Conservation (phyloP, 169 alveolate species). For the Cryptosporidium viatorum region DNA sequence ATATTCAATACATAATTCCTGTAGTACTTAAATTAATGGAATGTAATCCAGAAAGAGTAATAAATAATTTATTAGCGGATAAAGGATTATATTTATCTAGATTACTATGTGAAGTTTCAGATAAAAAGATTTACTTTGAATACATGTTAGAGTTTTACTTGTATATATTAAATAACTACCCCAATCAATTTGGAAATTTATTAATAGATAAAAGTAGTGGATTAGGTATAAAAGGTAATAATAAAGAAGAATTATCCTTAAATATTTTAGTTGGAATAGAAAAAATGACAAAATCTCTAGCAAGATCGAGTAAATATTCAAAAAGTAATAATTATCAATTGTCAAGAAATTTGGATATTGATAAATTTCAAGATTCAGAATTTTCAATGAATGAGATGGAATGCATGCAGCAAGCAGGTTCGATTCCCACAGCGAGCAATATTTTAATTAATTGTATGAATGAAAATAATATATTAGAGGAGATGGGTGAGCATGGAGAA, state of each 20-base stretch:
- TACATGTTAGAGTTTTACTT: constrained; percentile 40
- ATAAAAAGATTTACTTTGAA: background rate
- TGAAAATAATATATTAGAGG: background rate
- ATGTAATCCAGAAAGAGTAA: constrained; percentile 25
- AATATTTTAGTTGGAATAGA: constrained; percentile 41
- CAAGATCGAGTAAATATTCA: background rate
- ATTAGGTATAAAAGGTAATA: background rate
- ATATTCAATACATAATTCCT: constrained; percentile 8
- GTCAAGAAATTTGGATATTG: background rate
- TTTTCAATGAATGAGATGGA: background rate
- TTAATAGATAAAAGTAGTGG: background rate
- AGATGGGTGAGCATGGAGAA: background rate
- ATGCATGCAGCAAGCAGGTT: background rate
- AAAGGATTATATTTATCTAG: constrained; percentile 11
- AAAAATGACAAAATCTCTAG: background rate
- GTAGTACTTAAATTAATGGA: constrained; percentile 15
- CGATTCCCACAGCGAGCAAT: background rate
- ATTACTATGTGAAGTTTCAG: constrained; percentile 13
- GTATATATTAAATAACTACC: background rate
- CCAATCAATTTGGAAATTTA: constrained; percentile 1
- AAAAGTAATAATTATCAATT: background rate
- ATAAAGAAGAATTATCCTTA: background rate
- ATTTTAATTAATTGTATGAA: background rate
- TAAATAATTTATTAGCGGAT: background rate
- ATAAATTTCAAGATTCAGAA: background rate